These are phyloP conservation scores for Penicillium crystallinum DNA, from an alignment of 495 filamentous ascomycete species.

Conservation along the genomic window DNA sequence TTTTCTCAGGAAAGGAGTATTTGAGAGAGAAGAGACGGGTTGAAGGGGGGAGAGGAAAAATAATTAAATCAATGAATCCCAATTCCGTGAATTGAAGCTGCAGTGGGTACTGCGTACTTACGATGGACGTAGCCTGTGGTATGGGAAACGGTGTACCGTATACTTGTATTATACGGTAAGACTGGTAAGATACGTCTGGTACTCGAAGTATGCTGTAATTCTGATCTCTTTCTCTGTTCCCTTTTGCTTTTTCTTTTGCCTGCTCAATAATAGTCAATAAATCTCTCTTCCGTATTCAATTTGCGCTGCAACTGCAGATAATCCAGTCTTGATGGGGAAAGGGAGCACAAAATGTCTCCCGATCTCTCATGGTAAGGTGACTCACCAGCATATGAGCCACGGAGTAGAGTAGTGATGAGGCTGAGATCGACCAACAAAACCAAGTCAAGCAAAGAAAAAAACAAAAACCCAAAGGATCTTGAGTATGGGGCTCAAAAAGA, in stretches of 20 bases:
- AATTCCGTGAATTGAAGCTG: conserved; percentile 27
- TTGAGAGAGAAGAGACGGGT: background rate
- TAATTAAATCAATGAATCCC: conserved; percentile 28
- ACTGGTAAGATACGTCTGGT: background rate
- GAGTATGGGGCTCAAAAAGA: background rate
- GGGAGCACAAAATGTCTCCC: background rate
- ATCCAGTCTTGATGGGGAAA: background rate
- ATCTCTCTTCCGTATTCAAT: background rate
- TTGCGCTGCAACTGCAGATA: background rate
- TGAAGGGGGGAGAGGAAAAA: conserved; percentile 15
- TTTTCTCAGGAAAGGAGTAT: background rate
- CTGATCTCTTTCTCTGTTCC: background rate
- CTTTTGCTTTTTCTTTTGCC: background rate
- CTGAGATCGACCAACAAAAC: background rate
- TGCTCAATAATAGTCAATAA: background rate
- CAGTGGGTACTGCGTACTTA: conserved; percentile 26
- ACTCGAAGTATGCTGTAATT: background rate
- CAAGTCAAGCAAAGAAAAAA: background rate
- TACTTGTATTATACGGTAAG: conserved; percentile 1
- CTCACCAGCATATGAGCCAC: background rate
- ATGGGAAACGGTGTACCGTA: background rate
- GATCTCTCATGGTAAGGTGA: no score
- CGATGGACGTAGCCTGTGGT: conserved; percentile 1
- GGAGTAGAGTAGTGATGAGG: background rate
- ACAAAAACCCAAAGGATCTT: background rate